Evolutionary conservation across 495 filamentous ascomycete species (phyloP).

Genomic region (Daldinia bambusicola): DNA sequence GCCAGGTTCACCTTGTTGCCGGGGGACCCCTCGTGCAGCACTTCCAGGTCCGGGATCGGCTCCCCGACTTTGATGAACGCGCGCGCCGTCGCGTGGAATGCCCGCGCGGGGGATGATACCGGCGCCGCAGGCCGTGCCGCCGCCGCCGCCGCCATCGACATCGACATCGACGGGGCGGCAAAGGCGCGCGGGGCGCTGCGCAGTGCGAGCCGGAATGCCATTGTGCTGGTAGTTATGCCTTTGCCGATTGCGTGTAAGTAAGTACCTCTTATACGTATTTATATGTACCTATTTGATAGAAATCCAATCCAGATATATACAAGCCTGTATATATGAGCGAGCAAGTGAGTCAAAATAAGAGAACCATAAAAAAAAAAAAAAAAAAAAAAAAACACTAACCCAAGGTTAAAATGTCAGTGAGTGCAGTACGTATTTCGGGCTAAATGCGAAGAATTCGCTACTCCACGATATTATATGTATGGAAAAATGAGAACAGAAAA

Average conservation of each 20-base stretch:
- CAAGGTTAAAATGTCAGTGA: neutral
- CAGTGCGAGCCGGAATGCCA: conserved; percentile 45
- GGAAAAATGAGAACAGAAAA: no score
- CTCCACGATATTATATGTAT: no score
- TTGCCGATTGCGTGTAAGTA: neutral
- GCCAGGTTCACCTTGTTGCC: conserved; percentile 89
- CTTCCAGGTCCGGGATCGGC: conserved; percentile 67
- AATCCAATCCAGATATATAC: no score
- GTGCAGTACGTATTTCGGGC: neutral
- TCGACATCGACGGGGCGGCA: neutral
- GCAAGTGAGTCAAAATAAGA: no score
- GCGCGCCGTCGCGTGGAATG: conserved; percentile 65
- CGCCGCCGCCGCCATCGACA: no score
- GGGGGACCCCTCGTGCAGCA: conserved; percentile 69
- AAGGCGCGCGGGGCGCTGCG: conserved; percentile 29
- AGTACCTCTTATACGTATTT: neutral
- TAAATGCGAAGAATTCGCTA: conserved; percentile 2
- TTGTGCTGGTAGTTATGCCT: conserved; percentile 1
- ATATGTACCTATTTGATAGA: no score
- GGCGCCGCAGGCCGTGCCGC: no score
- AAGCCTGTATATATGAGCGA: no score
- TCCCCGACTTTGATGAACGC: conserved; percentile 69
- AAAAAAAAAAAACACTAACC: neutral
- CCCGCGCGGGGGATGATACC: conserved; percentile 13
- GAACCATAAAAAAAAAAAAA: neutral